Base-by-base conservation (phyloP, 345 rosid genomes). In the Melaleuca quinquenervia region DNA sequence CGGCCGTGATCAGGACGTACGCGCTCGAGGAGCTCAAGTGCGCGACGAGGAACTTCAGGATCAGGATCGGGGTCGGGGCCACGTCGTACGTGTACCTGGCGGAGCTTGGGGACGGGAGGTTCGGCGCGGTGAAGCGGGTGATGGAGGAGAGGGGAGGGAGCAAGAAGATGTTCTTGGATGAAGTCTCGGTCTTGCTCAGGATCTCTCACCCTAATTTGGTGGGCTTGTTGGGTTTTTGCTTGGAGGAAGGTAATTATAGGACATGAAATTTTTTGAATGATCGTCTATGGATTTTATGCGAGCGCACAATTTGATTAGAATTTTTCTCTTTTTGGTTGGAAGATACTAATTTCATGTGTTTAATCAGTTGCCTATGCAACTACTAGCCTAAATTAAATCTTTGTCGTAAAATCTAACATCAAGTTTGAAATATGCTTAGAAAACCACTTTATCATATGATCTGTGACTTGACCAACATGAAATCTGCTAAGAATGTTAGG, bases 131-230 rank as follows among this genome's bases (percentile, higher is more conserved):
- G 44, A 92, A 92, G 87, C 85, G 94, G 74, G 92, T 91, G 52
- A 92, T 88, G 91, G 90, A 88, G 85, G 91, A 89, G 85, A 90
- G 87, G 75, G 91, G 91, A 36, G 94, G 92, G 9, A 88, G 87
- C 90, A 89, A 87, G 87, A 92, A 92, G 86, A 88, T 90, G 26
- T 92, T 92, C 89, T 78, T 92, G 82, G 94, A 92, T 78, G 93
- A 92, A 84, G 92, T 92, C 36, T 92, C 94, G 8, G 90, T 90
- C 60, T 82, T 92, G 86, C 91, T 89, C 5, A 84, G 93, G 82
- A 90, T 92, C 84, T 92, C 90, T 60, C 94, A 91, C 83, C 94
- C 93, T 2, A 90, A 92, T 85, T 85, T 92, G 84, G 93, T 91
- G 26, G 91, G 91, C 44, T 60, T 92, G 86, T 11, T 90, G 75